phyloP scores from a whole-genome alignment of 2,329 filamentous ascomycete species.

The Akanthomyces muscarius region DNA sequence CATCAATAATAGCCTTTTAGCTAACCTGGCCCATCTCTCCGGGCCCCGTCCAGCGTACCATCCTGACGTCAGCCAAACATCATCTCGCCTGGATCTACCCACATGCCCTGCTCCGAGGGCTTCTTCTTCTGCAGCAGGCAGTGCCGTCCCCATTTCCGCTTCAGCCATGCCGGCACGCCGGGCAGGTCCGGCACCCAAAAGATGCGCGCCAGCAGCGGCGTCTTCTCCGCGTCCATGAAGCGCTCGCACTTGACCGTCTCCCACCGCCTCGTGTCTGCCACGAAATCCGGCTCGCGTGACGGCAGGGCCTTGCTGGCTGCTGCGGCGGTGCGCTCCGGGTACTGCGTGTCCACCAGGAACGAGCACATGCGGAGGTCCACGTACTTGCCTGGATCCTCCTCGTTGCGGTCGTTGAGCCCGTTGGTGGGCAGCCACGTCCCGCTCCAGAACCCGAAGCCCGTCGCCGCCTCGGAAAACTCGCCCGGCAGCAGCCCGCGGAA shows the following conservation, averaged over 20 bases:
- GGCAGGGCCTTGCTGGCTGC: constrained; percentile 42
- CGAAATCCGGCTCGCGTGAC: constrained; percentile 69
- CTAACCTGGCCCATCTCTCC: not conserved
- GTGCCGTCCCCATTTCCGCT: constrained; percentile 80
- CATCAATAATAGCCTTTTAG: not conserved
- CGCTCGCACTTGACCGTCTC: constrained; percentile 67
- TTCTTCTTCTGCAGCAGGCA: constrained; percentile 68
- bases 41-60: not conserved
- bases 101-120: constrained; percentile 18
- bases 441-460: constrained; percentile 67
- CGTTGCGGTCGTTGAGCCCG: constrained; percentile 90
- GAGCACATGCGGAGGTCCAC: constrained; percentile 70
- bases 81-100: constrained; percentile 19
- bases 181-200: constrained; percentile 75
- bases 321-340: constrained; percentile 48
- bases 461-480: constrained; percentile 74
- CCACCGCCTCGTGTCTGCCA: constrained; percentile 72
- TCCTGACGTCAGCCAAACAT: constrained; percentile 19
- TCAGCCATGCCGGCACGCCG: constrained; percentile 64
- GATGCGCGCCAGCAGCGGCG: constrained; percentile 67
- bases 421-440: constrained; percentile 79
- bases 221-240: constrained; percentile 77
- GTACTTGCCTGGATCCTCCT: constrained; percentile 85
- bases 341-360: constrained; percentile 85
- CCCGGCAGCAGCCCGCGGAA: constrained; percentile 87